These are phyloP conservation scores for Eutreptiella sp. DNA, from an alignment of 208 protist species.

Conservation along the genomic window DNA sequence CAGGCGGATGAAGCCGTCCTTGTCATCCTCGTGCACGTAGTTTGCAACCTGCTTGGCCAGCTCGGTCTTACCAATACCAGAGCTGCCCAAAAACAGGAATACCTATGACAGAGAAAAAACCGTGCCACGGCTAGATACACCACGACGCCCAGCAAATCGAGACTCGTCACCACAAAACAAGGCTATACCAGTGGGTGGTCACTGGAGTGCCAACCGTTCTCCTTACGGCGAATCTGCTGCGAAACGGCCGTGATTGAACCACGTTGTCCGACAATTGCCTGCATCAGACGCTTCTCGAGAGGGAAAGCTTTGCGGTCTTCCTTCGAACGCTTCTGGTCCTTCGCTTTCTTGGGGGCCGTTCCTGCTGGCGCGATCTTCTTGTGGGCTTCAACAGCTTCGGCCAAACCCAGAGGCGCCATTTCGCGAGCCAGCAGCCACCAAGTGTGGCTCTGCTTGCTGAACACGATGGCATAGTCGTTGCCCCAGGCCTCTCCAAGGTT, in stretches of 20 bases:
- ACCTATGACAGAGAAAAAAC: too few species aligned
- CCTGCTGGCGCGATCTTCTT: too few species aligned
- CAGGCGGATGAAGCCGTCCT: constrained; percentile 43
- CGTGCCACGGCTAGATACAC: too few species aligned
- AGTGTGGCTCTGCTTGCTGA: too few species aligned
- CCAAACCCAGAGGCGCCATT: too few species aligned
- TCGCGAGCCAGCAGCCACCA: too few species aligned
- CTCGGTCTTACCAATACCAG: constrained; percentile 74
- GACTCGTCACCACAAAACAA: too few species aligned
- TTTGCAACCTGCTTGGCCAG: constrained; percentile 63
- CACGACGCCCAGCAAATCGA: too few species aligned
- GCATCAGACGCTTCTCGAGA: constrained; percentile 28
- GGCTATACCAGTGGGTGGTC: constrained; percentile 34
- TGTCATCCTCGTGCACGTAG: constrained; percentile 50
- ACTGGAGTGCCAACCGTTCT: constrained; percentile 46
- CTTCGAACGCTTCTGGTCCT: background rate
- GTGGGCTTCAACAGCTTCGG: too few species aligned
- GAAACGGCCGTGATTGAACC: constrained; percentile 48
- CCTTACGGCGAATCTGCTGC: constrained; percentile 45
- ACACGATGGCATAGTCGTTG: too few species aligned
- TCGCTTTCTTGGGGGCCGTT: too few species aligned
- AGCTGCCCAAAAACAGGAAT: constrained; percentile 41
- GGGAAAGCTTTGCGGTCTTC: background rate
- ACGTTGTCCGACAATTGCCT: constrained; percentile 47
- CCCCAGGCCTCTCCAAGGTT: too few species aligned